Percentiles rank a stretch among this genome's conserved stretches.
Evolutionary conservation across 1,284 basidiomycete genomes (phyloP).

Genomic region (Pseudozyma sp.): DNA sequence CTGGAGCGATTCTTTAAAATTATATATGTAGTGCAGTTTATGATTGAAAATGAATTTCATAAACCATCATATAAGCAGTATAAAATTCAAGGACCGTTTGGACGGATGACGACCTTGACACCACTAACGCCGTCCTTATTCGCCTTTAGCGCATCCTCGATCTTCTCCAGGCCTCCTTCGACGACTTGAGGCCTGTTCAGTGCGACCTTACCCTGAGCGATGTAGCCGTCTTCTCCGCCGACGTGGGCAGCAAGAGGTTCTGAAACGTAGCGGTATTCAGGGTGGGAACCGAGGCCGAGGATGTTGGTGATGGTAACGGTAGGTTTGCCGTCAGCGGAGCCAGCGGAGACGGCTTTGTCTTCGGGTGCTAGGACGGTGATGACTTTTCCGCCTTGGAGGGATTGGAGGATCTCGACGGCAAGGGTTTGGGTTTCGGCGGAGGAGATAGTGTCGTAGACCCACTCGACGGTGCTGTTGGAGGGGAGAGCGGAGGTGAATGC

Average conservation of each 20-base stretch:
- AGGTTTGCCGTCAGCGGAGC: background rate
- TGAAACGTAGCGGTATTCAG: slow-evolving; percentile 29
- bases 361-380: slow-evolving; percentile 34
- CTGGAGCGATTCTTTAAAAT: too few species aligned
- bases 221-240: slow-evolving; percentile 49
- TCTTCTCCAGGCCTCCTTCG: slow-evolving; percentile 34
- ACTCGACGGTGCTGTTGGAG: slow-evolving; percentile 3
- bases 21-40: too few species aligned
- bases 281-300: slow-evolving; percentile 29
- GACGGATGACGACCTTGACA: slow-evolving; percentile 51
- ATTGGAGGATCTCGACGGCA: slow-evolving; percentile 49
- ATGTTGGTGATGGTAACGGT: slow-evolving; percentile 20
- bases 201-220: slow-evolving; percentile 32
- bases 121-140: slow-evolving; percentile 56
- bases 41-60: too few species aligned
- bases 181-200: slow-evolving; percentile 52
- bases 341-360: slow-evolving; percentile 12
- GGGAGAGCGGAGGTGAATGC: slow-evolving; percentile 29
- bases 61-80: background rate
- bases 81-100: slow-evolving; percentile 25
- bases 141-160: slow-evolving; percentile 48
- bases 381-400: slow-evolving; percentile 27
- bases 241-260: slow-evolving; percentile 44
- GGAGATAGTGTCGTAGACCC: slow-evolving; percentile 55
- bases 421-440: slow-evolving; percentile 38